These are phyloP conservation scores for Yamadazyma friedrichii DNA, from an alignment of 1,139 yeast species.

Conservation along the genomic window DNA sequence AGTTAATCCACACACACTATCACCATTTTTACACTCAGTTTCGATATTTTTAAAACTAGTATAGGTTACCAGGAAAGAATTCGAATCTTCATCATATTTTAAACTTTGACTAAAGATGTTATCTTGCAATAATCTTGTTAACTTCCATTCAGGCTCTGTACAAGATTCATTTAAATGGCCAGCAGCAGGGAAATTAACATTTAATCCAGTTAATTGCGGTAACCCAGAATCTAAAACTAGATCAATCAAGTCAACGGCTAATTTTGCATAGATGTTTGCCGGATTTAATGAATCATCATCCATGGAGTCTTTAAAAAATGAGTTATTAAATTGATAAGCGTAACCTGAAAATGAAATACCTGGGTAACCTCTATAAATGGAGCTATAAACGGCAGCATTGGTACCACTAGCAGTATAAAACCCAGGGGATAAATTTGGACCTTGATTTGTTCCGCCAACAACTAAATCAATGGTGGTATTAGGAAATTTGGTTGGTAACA, in stretches of 20 bases:
- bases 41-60: conserved; percentile 10
- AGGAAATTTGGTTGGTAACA: conserved; percentile 32
- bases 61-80: conserved; percentile 10
- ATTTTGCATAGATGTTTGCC: conserved; percentile 41
- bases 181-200: conserved; percentile 48
- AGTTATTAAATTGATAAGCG: conserved; percentile 37
- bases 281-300: conserved; percentile 28
- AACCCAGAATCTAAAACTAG: conserved; percentile 34
- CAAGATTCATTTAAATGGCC: conserved; percentile 36
- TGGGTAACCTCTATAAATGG: conserved; percentile 44
- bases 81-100: conserved; percentile 21
- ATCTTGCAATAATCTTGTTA: conserved; percentile 40
- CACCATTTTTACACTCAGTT: conserved; percentile 29
- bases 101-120: conserved; percentile 29
- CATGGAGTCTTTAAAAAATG: conserved; percentile 41
- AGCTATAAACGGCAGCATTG: conserved; percentile 41
- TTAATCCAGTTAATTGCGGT: conserved; percentile 46
- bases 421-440: conserved; percentile 38
- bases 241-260: conserved; percentile 38
- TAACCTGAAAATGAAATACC: conserved; percentile 29
- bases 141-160: conserved; percentile 35
- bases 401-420: conserved; percentile 43
- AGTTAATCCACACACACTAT: conserved; percentile 29
- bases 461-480: conserved; percentile 39
- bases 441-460: conserved; percentile 48